Evolutionary conservation across 169 alveolate species (phyloP).

Genomic region (Neospora caninum): DNA sequence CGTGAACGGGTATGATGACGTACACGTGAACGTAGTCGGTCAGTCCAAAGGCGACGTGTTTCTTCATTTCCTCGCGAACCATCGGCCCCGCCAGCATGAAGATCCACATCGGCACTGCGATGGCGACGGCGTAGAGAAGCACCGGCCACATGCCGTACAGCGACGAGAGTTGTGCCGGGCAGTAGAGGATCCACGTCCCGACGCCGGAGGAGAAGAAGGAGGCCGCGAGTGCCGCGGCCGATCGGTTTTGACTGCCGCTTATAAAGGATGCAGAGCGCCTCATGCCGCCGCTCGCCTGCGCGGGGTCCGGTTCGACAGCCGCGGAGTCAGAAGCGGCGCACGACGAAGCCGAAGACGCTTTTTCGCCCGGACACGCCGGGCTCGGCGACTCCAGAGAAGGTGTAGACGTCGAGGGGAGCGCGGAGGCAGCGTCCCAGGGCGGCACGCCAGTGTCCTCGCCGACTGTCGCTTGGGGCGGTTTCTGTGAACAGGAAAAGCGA

Average conservation of each 20-base stretch:
- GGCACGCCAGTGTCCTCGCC: too few species aligned
- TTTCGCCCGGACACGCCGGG: too few species aligned
- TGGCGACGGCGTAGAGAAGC: conserved; percentile 16
- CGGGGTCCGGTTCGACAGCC: too few species aligned
- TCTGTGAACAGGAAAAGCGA: too few species aligned
- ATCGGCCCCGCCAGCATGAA: background rate
- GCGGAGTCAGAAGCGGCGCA: too few species aligned
- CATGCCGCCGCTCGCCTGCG: background rate
- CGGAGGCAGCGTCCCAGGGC: too few species aligned
- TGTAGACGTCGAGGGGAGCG: too few species aligned
- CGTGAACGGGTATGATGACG: background rate
- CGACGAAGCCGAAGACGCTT: too few species aligned
- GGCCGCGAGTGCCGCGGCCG: background rate
- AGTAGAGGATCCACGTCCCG: conserved; percentile 24
- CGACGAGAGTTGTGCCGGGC: background rate
- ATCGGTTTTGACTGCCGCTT: background rate
- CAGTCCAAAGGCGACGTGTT: background rate
- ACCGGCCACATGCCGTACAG: background rate
- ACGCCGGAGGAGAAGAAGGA: conserved; percentile 35
- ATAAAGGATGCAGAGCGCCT: background rate
- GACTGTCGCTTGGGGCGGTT: too few species aligned
- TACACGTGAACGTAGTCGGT: conserved; percentile 18
- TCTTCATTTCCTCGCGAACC: background rate
- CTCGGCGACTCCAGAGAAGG: too few species aligned
- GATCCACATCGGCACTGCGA: conserved; percentile 2